Conservation (phyloP, 2,329 filamentous ascomycete genomes). For the Simplicillium sp. region DNA sequence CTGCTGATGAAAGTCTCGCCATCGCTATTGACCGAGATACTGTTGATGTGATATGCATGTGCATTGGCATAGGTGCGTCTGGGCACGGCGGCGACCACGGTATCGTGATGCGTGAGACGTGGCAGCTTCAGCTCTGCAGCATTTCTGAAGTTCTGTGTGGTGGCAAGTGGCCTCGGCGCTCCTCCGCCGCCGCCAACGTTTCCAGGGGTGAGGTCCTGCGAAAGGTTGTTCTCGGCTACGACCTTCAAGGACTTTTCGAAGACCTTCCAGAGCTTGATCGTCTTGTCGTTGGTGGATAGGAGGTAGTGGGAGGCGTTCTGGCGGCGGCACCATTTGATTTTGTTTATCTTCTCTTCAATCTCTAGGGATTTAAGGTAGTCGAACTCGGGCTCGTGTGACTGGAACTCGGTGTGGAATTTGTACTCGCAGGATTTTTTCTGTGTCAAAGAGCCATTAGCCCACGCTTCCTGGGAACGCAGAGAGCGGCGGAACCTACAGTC, state of each 20-base stretch:
- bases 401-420: constrained; percentile 99
- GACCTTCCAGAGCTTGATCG: constrained; percentile 99
- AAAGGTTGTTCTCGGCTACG: constrained; percentile 97
- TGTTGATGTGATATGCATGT: constrained; percentile 99
- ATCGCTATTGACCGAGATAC: constrained; percentile 99
- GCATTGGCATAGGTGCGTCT: constrained; percentile 96
- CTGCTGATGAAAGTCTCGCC: constrained; percentile 99
- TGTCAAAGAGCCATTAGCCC: constrained; percentile 20
- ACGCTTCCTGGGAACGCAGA: not conserved
- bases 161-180: constrained; percentile 57
- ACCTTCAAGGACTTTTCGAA: constrained; percentile 99
- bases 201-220: constrained; percentile 79
- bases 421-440: constrained; percentile 99
- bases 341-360: constrained; percentile 99
- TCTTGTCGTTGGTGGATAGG: constrained; percentile 98
- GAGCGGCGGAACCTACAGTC: constrained; percentile 52
- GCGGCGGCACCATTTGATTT: constrained; percentile 98
- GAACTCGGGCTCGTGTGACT: constrained; percentile 98
- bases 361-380: constrained; percentile 98
- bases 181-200: constrained; percentile 67
- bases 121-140: constrained; percentile 83
- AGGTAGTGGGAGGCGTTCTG: constrained; percentile 98
- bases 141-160: constrained; percentile 67
- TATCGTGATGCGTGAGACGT: constrained; percentile 94
- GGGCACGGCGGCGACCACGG: constrained; percentile 91